phyloP scores from a whole-genome alignment of 2,329 filamentous ascomycete genomes.

The Ophiostoma quercus region DNA sequence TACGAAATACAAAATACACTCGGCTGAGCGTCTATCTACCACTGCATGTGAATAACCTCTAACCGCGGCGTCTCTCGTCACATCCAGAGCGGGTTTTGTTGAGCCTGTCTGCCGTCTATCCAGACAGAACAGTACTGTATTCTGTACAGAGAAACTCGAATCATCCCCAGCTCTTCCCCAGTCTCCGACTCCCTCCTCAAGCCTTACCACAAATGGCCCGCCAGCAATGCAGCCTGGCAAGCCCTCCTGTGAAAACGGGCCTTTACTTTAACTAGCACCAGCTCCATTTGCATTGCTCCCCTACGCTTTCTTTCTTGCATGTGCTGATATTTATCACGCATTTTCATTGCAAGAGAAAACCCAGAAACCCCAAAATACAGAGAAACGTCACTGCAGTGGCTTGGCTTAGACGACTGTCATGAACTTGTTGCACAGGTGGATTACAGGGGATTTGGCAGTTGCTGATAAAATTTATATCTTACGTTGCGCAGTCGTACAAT shows the following conservation, averaged over 20 bases:
- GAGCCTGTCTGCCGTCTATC: not conserved
- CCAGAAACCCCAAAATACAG: too few relatives aligned
- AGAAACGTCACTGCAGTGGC: too few relatives aligned
- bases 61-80: not conserved
- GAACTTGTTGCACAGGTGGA: too few relatives aligned
- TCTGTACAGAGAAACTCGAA: too few relatives aligned
- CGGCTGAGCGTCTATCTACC: too few relatives aligned
- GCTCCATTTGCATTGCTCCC: constrained; percentile 10
- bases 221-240: constrained; percentile 8
- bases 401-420: too few relatives aligned
- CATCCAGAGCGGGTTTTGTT: not conserved
- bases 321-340: not conserved
- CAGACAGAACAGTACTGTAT: not conserved
- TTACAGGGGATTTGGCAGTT: too few relatives aligned
- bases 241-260: constrained; percentile 5
- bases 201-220: constrained; percentile 5
- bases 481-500: too few relatives aligned
- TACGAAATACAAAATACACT: too few relatives aligned
- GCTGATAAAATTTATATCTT: too few relatives aligned
- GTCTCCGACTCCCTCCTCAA: not conserved
- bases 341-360: not conserved
- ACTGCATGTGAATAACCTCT: not conserved
- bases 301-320: not conserved
- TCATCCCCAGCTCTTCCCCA: not conserved
- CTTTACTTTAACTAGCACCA: not conserved